These are phyloP conservation scores for Ochromonas danica DNA, from an alignment of 108 stramenopile genomes.

Conservation along the genomic window DNA sequence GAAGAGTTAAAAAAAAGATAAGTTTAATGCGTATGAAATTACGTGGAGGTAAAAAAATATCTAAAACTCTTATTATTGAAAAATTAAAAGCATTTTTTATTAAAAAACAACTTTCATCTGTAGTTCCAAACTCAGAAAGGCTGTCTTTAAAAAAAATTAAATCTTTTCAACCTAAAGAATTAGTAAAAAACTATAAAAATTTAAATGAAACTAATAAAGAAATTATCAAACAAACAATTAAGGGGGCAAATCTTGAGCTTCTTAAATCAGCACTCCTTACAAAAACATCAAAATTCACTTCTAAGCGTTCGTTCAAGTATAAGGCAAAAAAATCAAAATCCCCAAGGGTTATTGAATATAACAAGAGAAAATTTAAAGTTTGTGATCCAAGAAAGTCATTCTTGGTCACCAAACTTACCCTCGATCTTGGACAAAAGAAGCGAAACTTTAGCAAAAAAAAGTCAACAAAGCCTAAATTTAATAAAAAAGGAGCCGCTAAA, in stretches of 20 bases:
- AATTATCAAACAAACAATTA: conserved; percentile 18
- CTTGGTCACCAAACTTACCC: conserved; percentile 14
- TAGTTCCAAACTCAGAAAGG: conserved; percentile 15
- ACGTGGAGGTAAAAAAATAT: conserved; percentile 17
- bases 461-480: conserved; percentile 17
- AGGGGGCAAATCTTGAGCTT: conserved; percentile 14
- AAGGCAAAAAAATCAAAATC: conserved; percentile 17
- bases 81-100: conserved; percentile 18
- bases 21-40: conserved; percentile 17
- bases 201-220: conserved; percentile 18
- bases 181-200: conserved; percentile 18
- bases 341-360: conserved; percentile 10
- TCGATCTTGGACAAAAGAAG: conserved; percentile 15
- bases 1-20: conserved; percentile 10
- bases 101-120: conserved; percentile 17
- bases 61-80: conserved; percentile 17
- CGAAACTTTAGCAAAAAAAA: conserved; percentile 17
- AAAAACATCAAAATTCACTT: conserved; percentile 17
- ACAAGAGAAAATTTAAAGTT: conserved; percentile 17
- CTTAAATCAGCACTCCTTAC: conserved; percentile 15
- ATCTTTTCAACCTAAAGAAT: conserved; percentile 17
- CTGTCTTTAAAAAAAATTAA: conserved; percentile 18
- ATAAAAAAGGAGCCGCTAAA: conserved; percentile 16
- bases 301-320: conserved; percentile 15
- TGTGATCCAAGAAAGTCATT: conserved; percentile 16